These are phyloP conservation scores for Lipomyces yamanashiensis DNA, from an alignment of 805 yeast genomes.

Conservation along the genomic window DNA sequence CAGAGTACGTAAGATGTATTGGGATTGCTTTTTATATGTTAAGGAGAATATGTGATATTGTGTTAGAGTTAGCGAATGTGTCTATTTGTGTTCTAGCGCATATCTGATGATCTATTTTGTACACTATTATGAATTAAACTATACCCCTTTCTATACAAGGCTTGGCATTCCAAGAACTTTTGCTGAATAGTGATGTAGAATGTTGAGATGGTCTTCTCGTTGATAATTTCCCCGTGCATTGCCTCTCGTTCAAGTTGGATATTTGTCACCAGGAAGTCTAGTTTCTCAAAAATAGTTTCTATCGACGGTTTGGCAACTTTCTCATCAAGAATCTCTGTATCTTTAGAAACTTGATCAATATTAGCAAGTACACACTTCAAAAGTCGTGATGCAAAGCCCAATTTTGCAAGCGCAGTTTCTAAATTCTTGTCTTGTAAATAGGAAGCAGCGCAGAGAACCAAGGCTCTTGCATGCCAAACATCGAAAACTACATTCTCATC, in stretches of 20 bases:
- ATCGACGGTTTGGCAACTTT: too few species aligned
- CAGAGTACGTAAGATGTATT: slow-evolving; percentile 4
- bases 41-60: not conserved
- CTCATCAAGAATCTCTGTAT: not conserved
- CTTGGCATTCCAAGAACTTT: too few species aligned
- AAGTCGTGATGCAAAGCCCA: slow-evolving; percentile 13
- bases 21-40: slow-evolving; percentile 1
- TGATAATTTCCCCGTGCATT: too few species aligned
- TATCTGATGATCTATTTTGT: too few species aligned
- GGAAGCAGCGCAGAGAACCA: slow-evolving; percentile 14
- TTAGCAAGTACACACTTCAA: not conserved
- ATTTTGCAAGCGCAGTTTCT: slow-evolving; percentile 14
- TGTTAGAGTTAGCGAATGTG: not conserved
- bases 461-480: slow-evolving; percentile 19
- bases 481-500: not conserved
- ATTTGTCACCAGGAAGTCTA: too few species aligned
- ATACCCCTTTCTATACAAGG: too few species aligned
- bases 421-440: not conserved
- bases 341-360: not conserved
- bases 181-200: too few species aligned
- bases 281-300: too few species aligned
- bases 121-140: too few species aligned
- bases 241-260: too few species aligned
- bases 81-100: not conserved
- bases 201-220: too few species aligned